phyloP scores from a whole-genome alignment of 2,329 filamentous ascomycete species.

The Magnaporthiopsis incrustans region DNA sequence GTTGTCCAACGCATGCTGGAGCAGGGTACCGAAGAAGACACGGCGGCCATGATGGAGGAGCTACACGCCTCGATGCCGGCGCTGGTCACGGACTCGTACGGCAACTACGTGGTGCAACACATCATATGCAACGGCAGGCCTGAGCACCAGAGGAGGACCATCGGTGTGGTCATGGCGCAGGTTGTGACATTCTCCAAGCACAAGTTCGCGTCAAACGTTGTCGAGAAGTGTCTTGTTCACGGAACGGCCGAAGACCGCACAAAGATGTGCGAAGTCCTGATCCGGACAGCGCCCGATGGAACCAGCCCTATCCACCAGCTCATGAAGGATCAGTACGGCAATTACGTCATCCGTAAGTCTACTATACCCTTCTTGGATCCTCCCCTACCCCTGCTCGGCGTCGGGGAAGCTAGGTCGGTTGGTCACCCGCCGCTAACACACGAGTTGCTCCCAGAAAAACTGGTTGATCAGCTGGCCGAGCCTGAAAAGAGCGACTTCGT shows the following conservation, averaged over 20 bases:
- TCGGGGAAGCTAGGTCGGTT: neutral
- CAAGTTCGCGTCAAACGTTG: constrained; percentile 95
- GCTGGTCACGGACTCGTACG: constrained; percentile 80
- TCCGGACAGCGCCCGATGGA: constrained; percentile 52
- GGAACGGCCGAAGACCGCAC: constrained; percentile 62
- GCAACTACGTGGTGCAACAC: constrained; percentile 95
- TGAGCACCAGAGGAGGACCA: constrained; percentile 65
- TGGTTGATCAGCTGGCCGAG: constrained; percentile 57
- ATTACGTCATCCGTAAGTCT: constrained; percentile 93
- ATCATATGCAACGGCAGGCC: constrained; percentile 71
- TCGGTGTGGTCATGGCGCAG: constrained; percentile 63
- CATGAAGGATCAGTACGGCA: constrained; percentile 87
- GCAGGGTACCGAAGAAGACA: constrained; percentile 64
- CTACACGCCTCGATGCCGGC: constrained; percentile 63
- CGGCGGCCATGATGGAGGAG: constrained; percentile 65
- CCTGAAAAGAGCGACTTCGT: constrained; percentile 51
- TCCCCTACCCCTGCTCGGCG: neutral
- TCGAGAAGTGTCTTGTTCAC: constrained; percentile 80
- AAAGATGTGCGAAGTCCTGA: constrained; percentile 58
- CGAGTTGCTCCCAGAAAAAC: constrained; percentile 56
- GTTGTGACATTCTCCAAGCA: constrained; percentile 77
- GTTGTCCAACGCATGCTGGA: constrained; percentile 92
- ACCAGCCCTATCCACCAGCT: constrained; percentile 64
- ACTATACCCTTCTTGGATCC: neutral
- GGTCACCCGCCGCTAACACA: neutral